Base-by-base conservation (phyloP, 148 eudicot genomes). In the Rhododendron molle region DNA sequence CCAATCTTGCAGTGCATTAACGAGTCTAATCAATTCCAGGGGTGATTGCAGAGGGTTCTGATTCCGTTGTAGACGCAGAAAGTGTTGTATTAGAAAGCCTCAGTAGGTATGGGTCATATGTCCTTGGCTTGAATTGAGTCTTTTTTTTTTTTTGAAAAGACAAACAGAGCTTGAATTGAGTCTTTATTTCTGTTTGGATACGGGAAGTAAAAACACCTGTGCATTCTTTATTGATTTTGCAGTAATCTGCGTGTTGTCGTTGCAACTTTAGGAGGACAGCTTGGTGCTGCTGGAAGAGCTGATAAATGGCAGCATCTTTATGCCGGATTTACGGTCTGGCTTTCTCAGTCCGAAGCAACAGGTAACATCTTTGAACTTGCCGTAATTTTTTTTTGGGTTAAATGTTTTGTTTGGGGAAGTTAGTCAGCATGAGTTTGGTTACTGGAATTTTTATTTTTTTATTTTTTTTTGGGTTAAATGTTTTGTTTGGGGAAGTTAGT, bases 281-380 rank as follows among this genome's bases (percentile, higher is more conserved):
- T 91, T 86, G 99, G 99, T 82, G 94, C 95, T 85, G 98, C 98
- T 83, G 87, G 90, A 47, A 91, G 86, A 67, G 85, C 90, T 43
- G 90, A 92, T 88, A 85, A 92, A 87, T 96, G 98, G 98, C 92
- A 89, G 83, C 95, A 96, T 91, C 95, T 96, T 82, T 93, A 92
- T 88, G 88, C 98, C 0, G 99, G 97, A 85, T 96, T 96, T 85
- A 93, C 97, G 2, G 92, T 96, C 30, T 96, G 99, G 99, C 87
- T 96, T 71, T 96, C 95, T 43, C 90, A 90, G 78, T 95, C 97
- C 79, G 91, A 91, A 82, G 95, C 96, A 65, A 87, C 87, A 85
- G 95, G 99, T 93, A 86, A 80, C 26, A 52, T 67, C 5, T 87
- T 82, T 81, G 13, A 77, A 52, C 80, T 50, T 73, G 8, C 44